Base-by-base conservation (phyloP, 805 yeast species). In the Scheffersomyces amazonensis region DNA sequence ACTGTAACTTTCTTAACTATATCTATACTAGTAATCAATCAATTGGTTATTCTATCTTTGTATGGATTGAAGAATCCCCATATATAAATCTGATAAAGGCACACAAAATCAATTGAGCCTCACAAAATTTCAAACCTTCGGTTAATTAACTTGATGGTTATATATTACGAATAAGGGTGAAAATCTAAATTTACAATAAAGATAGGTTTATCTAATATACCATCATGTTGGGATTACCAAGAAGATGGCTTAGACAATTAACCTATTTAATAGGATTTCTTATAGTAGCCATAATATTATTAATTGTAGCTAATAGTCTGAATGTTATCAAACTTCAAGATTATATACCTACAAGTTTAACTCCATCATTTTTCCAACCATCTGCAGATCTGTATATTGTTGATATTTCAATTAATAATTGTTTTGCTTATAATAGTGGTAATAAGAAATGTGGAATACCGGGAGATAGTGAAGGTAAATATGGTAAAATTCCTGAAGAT, bases 331-430 rank as follows among this genome's bases (percentile, higher is more conserved):
- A 47, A 12, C 34, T 58, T 13, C 40, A 53, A 13, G 47, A 45
- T n/a, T 53, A 55, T 23, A 40, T 62, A 36, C 63, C 65, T 16
- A 48, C 65, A 39, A 31, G 37, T 19, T 35, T 45, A n/a, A 46
- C 52, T 2, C 75, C 75, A 10, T 46, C 60, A 24, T 70, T 58
- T 46, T 66, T 70, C 50, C 71, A 70, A 44, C 73, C 73, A 4
- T 57, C 62, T 12, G 50, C 64, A n/a, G 71, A 57, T 38, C 45
- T 47, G 35, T 54, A 66, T 21, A 50, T 75, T 10, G 53, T 70
- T 9, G 80, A 76, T 44, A 49, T 76, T 10, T 51, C 63, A 31
- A 44, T 75, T 19, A 59, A 56, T n/a, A 41, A 54, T 46, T 64
- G 68, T 49, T 44, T 44, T 46, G 41, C 43, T 32, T 21, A 53